phyloP scores from a whole-genome alignment of 2,329 filamentous ascomycete species.

The Aschersonia sp. region DNA sequence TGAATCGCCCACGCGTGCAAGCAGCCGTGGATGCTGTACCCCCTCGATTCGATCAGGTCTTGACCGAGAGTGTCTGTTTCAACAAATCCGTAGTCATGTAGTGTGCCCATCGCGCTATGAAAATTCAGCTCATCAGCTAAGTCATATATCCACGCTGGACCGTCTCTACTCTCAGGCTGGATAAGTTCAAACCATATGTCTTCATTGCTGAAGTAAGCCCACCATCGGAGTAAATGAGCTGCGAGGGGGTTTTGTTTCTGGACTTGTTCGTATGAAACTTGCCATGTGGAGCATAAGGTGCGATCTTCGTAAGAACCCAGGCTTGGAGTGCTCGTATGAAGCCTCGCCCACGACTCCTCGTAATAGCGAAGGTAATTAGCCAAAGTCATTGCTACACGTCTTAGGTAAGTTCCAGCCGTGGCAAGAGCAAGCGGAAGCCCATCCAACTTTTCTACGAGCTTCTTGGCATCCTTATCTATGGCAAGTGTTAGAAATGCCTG shows the following conservation, averaged over 20 bases:
- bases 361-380: constrained; percentile 25
- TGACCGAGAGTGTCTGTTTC: neutral
- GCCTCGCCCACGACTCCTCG: constrained; percentile 18
- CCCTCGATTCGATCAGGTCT: neutral
- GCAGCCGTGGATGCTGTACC: constrained; percentile 1
- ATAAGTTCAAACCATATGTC: constrained; percentile 1
- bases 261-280: constrained; percentile 22
- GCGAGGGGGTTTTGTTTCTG: constrained; percentile 7
- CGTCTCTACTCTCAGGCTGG: neutral
- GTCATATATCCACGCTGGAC: neutral
- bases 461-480: neutral
- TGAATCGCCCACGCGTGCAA: neutral
- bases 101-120: neutral
- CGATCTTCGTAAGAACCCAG: constrained; percentile 7
- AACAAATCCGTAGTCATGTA: neutral
- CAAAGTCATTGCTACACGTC: constrained; percentile 19
- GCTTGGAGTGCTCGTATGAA: constrained; percentile 15
- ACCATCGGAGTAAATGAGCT: neutral
- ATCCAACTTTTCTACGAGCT: constrained; percentile 15
- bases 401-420: constrained; percentile 28
- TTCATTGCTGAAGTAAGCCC: constrained; percentile 1
- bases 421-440: constrained; percentile 30
- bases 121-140: neutral
- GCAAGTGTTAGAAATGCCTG: neutral
- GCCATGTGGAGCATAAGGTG: constrained; percentile 21